These are phyloP conservation scores for Dendrostoma leiphaemia DNA, from an alignment of 2,329 filamentous ascomycete species.

Conservation along the genomic window DNA sequence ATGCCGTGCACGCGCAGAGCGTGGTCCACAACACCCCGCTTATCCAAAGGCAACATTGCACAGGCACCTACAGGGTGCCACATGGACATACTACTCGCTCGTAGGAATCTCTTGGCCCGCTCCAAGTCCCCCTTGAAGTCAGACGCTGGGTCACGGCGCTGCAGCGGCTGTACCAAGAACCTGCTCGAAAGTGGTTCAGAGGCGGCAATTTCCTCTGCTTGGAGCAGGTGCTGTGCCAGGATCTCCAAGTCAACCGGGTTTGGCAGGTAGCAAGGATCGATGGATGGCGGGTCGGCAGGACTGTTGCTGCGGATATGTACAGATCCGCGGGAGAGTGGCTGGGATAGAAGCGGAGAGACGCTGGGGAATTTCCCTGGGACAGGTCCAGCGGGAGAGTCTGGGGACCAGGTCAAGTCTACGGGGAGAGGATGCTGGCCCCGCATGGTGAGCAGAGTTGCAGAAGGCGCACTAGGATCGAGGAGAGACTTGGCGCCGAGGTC, in stretches of 20 bases:
- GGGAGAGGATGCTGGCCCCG: not conserved
- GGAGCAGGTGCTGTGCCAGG: conserved; percentile 38
- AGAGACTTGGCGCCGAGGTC: not conserved
- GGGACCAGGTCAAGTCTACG: not conserved
- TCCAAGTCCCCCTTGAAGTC: not conserved
- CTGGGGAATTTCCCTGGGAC: conserved; percentile 46
- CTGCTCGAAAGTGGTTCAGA: conserved; percentile 34
- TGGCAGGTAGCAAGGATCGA: conserved; percentile 52
- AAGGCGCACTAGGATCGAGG: not conserved
- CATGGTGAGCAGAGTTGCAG: not conserved
- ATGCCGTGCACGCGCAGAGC: conserved; percentile 41
- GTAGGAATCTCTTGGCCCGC: not conserved
- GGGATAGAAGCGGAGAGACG: conserved; percentile 53
- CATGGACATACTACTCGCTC: conserved; percentile 21
- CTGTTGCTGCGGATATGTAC: conserved; percentile 49
- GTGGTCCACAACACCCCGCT: conserved; percentile 40
- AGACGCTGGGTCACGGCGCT: not conserved
- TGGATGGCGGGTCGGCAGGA: conserved; percentile 35
- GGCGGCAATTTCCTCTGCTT: conserved; percentile 37
- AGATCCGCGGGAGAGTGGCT: conserved; percentile 54
- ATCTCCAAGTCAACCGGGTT: conserved; percentile 43
- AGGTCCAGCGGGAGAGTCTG: conserved; percentile 23
- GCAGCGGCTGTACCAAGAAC: not conserved
- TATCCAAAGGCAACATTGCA: conserved; percentile 38
- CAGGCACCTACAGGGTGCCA: conserved; percentile 42